Conservation (phyloP, 805 yeast genomes). For the Metschnikowia drakensbergensis region DNA sequence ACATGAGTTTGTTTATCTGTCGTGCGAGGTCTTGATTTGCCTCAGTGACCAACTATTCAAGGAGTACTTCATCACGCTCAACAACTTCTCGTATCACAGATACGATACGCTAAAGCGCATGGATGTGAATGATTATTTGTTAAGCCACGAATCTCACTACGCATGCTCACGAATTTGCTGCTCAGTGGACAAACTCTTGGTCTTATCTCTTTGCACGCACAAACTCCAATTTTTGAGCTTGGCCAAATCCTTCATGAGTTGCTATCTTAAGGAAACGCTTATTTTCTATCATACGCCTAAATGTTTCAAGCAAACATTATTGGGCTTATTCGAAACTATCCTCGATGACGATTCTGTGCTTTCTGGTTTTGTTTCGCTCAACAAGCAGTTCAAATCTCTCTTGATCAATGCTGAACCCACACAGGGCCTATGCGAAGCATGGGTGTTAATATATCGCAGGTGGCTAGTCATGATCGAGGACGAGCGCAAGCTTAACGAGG, state of each 20-base stretch:
- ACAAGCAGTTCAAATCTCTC: constrained; percentile 53
- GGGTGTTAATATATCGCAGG: constrained; percentile 46
- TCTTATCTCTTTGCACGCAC: constrained; percentile 50
- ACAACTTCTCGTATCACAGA: constrained; percentile 30
- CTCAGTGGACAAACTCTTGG: constrained; percentile 48
- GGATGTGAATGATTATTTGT: constrained; percentile 13
- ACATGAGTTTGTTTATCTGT: constrained; percentile 30
- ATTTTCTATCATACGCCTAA: constrained; percentile 2
- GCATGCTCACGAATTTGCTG: constrained; percentile 28
- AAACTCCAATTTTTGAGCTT: constrained; percentile 47
- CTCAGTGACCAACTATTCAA: constrained; percentile 36
- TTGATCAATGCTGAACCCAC: constrained; percentile 35
- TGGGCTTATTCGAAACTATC: constrained; percentile 25
- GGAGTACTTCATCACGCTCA: constrained; percentile 32
- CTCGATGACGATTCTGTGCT: constrained; percentile 50
- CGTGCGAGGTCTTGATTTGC: constrained; percentile 33
- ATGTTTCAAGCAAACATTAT: constrained; percentile 22
- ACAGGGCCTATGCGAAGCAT: constrained; percentile 36
- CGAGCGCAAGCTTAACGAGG: constrained; percentile 28
- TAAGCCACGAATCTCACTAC: constrained; percentile 7
- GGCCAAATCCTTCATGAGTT: constrained; percentile 38
- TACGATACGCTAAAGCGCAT: constrained; percentile 17
- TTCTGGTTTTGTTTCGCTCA: constrained; percentile 71
- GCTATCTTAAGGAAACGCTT: constrained; percentile 23
- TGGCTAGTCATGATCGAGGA: constrained; percentile 40